Conservation (phyloP, 1,284 basidiomycete genomes). For the Fomitopsis palustris region DNA sequence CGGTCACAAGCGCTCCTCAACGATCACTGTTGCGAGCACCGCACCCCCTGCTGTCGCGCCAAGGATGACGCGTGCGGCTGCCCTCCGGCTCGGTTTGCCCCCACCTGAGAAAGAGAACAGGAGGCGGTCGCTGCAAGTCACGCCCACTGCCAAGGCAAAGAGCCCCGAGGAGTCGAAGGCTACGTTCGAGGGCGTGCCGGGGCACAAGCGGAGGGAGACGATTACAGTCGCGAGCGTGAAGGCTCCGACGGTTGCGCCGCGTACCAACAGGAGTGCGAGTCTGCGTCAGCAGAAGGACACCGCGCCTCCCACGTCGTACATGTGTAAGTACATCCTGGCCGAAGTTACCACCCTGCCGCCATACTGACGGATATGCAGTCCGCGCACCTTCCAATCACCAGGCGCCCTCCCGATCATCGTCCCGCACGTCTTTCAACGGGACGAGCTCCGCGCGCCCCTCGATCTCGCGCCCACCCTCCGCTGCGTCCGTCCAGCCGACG, state of each 20-base stretch:
- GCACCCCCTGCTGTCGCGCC: constrained; percentile 70
- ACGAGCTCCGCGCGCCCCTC: constrained; percentile 17
- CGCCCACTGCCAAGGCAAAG: constrained; percentile 7
- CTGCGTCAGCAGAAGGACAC: constrained; percentile 56
- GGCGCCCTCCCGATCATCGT: constrained; percentile 22
- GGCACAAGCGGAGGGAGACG: constrained; percentile 74
- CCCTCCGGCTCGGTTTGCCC: constrained; percentile 53
- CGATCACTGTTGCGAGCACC: constrained; percentile 69
- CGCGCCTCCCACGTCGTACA: constrained; percentile 60
- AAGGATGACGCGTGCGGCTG: constrained; percentile 69
- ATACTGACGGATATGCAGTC: constrained; percentile 14
- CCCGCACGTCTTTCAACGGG: constrained; percentile 23
- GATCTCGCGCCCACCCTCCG: constrained; percentile 23
- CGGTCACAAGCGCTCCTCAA: constrained; percentile 67
- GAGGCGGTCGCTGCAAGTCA: neutral
- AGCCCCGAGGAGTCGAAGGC: constrained; percentile 17
- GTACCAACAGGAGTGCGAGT: constrained; percentile 66
- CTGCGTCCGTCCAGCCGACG: constrained; percentile 15
- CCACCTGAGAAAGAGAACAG: constrained; percentile 15
- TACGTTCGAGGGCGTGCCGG: constrained; percentile 75
- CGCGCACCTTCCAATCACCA: constrained; percentile 14
- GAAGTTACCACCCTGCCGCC: neutral
- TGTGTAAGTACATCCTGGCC: constrained; percentile 44
- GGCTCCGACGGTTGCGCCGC: constrained; percentile 61
- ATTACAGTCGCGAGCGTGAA: constrained; percentile 64